A percentile compares a stretch with the other conserved stretches of the same genome.
phyloP scores from a whole-genome alignment of 495 filamentous ascomycete genomes.

The Daldinia vernicosa region DNA sequence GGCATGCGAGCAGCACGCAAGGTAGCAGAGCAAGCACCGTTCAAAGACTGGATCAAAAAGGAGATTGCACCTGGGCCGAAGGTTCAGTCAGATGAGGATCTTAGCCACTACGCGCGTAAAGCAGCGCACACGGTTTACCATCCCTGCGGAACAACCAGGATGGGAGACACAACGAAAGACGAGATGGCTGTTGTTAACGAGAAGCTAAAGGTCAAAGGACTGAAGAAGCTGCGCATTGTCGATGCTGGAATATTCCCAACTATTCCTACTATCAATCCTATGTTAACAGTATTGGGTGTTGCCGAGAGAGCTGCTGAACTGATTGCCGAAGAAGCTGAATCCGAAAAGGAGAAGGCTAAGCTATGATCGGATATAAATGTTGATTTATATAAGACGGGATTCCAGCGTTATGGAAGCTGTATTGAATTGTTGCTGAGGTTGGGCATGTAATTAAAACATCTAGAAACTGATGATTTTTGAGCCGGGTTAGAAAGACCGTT shows the following conservation, averaged over 20 bases:
- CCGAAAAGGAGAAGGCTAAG: constrained; percentile 37
- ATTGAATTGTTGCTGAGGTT: not conserved
- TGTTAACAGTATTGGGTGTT: constrained; percentile 71
- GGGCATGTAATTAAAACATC: too few species aligned
- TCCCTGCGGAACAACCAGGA: constrained; percentile 86
- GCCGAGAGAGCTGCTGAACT: constrained; percentile 71
- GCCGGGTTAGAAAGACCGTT: too few species aligned
- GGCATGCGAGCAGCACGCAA: constrained; percentile 76
- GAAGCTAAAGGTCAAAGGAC: constrained; percentile 62
- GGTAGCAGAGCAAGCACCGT: constrained; percentile 74
- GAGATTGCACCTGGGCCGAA: constrained; percentile 80
- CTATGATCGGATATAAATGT: constrained; percentile 28
- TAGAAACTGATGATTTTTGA: too few species aligned
- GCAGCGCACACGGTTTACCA: constrained; percentile 89
- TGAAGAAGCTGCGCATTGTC: constrained; percentile 64
- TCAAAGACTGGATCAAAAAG: constrained; percentile 80
- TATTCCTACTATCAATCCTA: constrained; percentile 68
- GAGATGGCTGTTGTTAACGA: constrained; percentile 68
- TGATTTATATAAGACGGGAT: not conserved
- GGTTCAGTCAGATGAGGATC: constrained; percentile 72
- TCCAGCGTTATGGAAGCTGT: not conserved
- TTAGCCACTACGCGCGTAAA: constrained; percentile 76
- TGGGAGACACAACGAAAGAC: constrained; percentile 74
- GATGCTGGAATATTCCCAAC: constrained; percentile 70
- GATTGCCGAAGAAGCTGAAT: constrained; percentile 56